Evolutionary conservation across 139 green algal species (phyloP).

Genomic region (Chlorella sp.): DNA sequence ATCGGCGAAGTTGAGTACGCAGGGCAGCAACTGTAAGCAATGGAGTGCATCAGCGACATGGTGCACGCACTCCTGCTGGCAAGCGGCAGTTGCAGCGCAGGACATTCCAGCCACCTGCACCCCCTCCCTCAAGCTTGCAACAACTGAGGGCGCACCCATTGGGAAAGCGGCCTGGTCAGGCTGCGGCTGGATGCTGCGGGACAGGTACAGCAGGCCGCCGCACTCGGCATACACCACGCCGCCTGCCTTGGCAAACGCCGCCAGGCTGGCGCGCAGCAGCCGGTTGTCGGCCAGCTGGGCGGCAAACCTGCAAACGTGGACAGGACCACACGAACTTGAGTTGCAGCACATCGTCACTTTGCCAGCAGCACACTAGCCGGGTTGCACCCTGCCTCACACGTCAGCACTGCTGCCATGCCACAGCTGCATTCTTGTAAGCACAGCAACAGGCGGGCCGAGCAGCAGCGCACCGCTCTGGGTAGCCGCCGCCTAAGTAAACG

Average conservation of each 20-base stretch:
- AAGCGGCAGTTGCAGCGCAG: too few species aligned
- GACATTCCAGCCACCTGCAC: too few species aligned
- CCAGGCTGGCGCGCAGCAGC: conserved; percentile 63
- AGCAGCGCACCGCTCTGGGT: conserved; percentile 69
- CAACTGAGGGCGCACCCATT: conserved; percentile 46
- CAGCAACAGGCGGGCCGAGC: not conserved
- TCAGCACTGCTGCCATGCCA: too few species aligned
- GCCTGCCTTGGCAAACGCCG: conserved; percentile 84
- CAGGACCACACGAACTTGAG: too few species aligned
- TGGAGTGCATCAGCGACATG: too few species aligned
- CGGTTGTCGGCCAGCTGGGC: conserved; percentile 78
- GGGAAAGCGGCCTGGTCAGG: conserved; percentile 22
- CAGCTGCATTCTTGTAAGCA: too few species aligned
- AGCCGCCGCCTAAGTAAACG: conserved; percentile 89
- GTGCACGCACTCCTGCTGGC: too few species aligned
- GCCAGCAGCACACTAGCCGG: too few species aligned
- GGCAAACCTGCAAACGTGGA: conserved; percentile 44
- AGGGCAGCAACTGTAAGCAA: too few species aligned
- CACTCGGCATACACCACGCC: conserved; percentile 94
- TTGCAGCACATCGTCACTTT: too few species aligned
- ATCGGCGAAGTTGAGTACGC: not conserved
- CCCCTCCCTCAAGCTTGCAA: not conserved
- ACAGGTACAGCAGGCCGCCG: conserved; percentile 91
- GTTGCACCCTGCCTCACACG: too few species aligned
- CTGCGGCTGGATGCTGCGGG: conserved; percentile 61